Base-by-base conservation (phyloP, 352 stramenopile species). In the Globisporangium nodosum region DNA sequence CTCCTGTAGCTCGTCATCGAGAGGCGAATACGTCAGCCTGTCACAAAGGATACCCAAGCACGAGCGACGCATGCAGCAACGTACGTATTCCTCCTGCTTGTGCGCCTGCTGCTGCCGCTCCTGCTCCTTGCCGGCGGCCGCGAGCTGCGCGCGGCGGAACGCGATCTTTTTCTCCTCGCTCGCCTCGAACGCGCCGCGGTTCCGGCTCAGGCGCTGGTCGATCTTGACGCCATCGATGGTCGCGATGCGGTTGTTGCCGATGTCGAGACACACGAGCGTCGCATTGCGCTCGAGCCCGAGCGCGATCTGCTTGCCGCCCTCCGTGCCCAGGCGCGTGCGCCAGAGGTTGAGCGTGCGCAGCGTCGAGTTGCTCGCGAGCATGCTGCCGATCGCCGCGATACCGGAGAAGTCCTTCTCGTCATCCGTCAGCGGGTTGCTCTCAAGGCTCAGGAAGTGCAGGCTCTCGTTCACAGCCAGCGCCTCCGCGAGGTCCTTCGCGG, bases 371-470 rank as follows among this genome's bases (percentile, higher is more conserved):
- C 67, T 69, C 21, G 63, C 55, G 20, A 92, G 70, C 80, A 88
- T 87, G 9, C 57, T 58, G 9, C 68, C 69, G 6, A 92, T 57
- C 3, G 82, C 82, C 0, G 70, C 63, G 33, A 88, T 64, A 15
- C 82, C 82, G 0, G 67, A 71, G n/a, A 86, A 84, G 52, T 92
- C 80, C 54, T 85, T 86, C 60, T 92, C 82, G 61, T 90, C 77
- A 61, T 85, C 75, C 0, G 80, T 92, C 21, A 92, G 67, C 12
- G 80, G 78, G 43, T 92, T 92, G 64, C 80, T 92, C 66, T 92
- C 82, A 21, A 92, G 65, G 46, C 72, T 90, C 47, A 92, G 54
- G 20, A 70, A 78, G 63, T 73, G 67, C 43, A 89, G 68, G 24
- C 69, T 75, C 42, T 73, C 68, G 65, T 90, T 92, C 12, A 58